Evolutionary conservation across 2,329 filamentous ascomycete species (phyloP), one percentile per base, ranked within the genome.

Genomic region (Alternaria longipes): DNA sequence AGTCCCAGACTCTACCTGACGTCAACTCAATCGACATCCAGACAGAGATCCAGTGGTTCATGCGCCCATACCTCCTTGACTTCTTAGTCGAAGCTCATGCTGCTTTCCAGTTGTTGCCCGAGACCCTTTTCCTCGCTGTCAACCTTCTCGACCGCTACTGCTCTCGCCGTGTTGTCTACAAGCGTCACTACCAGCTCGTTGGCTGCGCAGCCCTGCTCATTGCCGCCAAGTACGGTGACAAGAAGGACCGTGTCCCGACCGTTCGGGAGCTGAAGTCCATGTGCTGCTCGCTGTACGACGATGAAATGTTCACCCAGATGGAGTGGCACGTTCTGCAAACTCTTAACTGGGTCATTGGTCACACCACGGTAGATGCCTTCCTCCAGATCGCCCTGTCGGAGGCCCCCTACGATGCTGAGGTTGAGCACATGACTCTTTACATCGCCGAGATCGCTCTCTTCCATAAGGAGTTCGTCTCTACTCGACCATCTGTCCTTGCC

Each of bases 281-380:
- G 95, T 99, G 95, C 86, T 98, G 95, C 82, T 94, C 92, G 38
- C 87, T 98, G 40, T 99, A 99, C 82, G 95, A 99, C 74, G 93
- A 97, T 51, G 94, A 97, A 82, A 99, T 99, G 95, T 99, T 99
- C 83, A 94, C 94, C 11, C 95, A 99, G 81, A 99, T 99, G 95
- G 95, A 99, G 83, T 98, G 96, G 94, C 95, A 99, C 80, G 94
- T 99, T 38, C 87, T 99, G 71, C 96, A 97, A 82, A 99, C 95
- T 1, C 87, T 99, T 61, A 93, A 96, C 78, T 99, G 95, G 95
- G 89, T 90, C 69, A 91, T 99, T 69, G 95, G 95, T 56, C 94
- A 98, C 81, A 94, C 95, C 1, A 98, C 95, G 28, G 92, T 97
- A 68, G 94, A 98, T 80, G 92, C 91, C 78, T 99, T 97, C 82